Conservation (phyloP, 805 yeast genomes). For the Starmera dryadoides region DNA sequence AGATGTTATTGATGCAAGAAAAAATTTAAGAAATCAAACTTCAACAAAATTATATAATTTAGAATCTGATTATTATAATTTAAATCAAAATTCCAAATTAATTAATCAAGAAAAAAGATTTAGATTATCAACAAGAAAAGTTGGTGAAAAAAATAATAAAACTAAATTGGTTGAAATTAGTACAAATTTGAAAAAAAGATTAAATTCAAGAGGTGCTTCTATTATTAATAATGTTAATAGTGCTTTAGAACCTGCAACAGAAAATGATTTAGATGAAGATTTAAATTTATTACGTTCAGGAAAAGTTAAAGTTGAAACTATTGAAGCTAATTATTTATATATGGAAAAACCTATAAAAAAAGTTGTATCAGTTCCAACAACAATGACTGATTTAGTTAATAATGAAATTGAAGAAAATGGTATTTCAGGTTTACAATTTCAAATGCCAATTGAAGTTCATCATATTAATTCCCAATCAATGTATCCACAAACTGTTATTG, state of each 20-base stretch:
- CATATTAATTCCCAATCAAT: neutral
- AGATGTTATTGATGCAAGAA: conserved; percentile 9
- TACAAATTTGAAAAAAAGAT: conserved; percentile 6
- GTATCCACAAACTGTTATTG: too few relatives aligned
- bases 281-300: conserved; percentile 5
- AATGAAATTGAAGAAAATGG: conserved; percentile 15
- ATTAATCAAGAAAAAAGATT: conserved; percentile 7
- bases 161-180: conserved; percentile 8
- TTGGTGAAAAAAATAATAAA: conserved; percentile 10
- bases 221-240: neutral
- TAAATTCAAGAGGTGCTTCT: neutral
- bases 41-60: conserved; percentile 1
- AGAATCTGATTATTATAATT: conserved; percentile 11
- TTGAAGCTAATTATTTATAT: conserved; percentile 15
- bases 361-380: conserved; percentile 10
- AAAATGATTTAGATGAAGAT: conserved; percentile 13
- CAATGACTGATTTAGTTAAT: conserved; percentile 22
- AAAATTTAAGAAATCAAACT: conserved; percentile 2
- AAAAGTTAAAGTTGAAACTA: conserved; percentile 8
- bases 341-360: conserved; percentile 13
- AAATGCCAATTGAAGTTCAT: conserved; percentile 1
- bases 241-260: neutral
- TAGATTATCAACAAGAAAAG: conserved; percentile 11
- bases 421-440: conserved; percentile 1
- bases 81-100: conserved; percentile 5